These are phyloP conservation scores for Colletotrichum kahawae DNA, from an alignment of 2,329 filamentous ascomycete species.

Conservation along the genomic window DNA sequence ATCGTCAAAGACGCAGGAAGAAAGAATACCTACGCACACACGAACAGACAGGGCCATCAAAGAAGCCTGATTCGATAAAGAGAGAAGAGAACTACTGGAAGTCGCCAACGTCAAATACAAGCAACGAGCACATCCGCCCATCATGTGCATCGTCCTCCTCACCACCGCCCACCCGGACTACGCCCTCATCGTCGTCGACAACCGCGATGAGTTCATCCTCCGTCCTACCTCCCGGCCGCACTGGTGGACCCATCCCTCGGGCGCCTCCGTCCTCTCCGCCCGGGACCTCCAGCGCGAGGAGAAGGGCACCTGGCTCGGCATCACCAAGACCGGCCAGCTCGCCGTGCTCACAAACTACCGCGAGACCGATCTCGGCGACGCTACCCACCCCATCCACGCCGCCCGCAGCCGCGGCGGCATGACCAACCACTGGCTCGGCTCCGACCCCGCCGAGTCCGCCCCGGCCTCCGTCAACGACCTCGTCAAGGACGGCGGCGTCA, in stretches of 20 bases:
- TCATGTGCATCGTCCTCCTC: slow-evolving; percentile 79
- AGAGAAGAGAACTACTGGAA: not conserved
- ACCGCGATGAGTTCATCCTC: slow-evolving; percentile 76
- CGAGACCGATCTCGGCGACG: slow-evolving; percentile 56
- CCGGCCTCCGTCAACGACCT: slow-evolving; percentile 56
- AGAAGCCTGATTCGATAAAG: not conserved
- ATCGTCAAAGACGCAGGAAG: not conserved
- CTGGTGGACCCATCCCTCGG: slow-evolving; percentile 62
- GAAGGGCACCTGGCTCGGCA: slow-evolving; percentile 70
- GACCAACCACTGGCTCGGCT: slow-evolving; percentile 66
- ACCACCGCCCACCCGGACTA: slow-evolving; percentile 80
- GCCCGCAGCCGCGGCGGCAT: slow-evolving; percentile 66
- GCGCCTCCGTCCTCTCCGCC: slow-evolving; percentile 58
- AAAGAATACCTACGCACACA: not conserved
- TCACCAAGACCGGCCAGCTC: slow-evolving; percentile 63
- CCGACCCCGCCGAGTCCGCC: slow-evolving; percentile 50
- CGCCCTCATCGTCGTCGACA: slow-evolving; percentile 76
- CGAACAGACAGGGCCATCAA: not conserved
- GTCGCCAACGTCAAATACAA: not conserved
- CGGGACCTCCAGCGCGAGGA: slow-evolving; percentile 67
- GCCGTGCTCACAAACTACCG: slow-evolving; percentile 72
- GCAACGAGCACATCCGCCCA: not conserved
- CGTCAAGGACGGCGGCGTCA: slow-evolving; percentile 57
- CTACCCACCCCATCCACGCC: slow-evolving; percentile 57
- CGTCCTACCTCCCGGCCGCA: slow-evolving; percentile 67